Conservation (phyloP, 2,329 filamentous ascomycete species). For the Calonectria crousiana region DNA sequence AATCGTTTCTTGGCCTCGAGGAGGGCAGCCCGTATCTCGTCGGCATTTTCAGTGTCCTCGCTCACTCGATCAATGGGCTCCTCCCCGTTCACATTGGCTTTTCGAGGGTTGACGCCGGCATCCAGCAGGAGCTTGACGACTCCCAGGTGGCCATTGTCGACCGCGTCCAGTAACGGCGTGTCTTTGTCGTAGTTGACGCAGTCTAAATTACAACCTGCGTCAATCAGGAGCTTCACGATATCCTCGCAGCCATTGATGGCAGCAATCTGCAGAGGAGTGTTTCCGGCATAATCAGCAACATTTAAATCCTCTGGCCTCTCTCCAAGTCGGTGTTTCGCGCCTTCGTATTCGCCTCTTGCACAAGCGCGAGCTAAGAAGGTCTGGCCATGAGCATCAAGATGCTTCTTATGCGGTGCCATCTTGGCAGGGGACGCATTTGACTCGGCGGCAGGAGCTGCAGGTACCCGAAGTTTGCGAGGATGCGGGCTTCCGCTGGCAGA, state of each 20-base stretch:
- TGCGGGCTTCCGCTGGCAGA: constrained; percentile 71
- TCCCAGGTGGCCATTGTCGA: constrained; percentile 92
- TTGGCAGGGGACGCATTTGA: constrained; percentile 75
- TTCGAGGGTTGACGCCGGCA: constrained; percentile 90
- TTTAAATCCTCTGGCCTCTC: constrained; percentile 91
- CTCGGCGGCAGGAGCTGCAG: constrained; percentile 68
- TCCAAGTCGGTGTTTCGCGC: constrained; percentile 78
- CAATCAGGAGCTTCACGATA: constrained; percentile 88
- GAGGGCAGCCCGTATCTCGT: constrained; percentile 80
- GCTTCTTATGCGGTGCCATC: constrained; percentile 82
- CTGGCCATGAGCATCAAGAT: constrained; percentile 91
- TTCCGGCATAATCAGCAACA: constrained; percentile 92
- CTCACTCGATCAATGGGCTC: constrained; percentile 89
- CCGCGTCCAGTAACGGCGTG: constrained; percentile 93
- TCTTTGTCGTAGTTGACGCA: constrained; percentile 86
- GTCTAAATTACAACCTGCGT: constrained; percentile 86
- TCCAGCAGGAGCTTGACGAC: constrained; percentile 88
- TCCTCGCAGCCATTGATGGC: constrained; percentile 87
- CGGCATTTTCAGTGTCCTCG: constrained; percentile 80
- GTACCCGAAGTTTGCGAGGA: constrained; percentile 67
- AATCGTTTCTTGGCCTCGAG: constrained; percentile 69
- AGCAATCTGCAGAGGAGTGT: constrained; percentile 94
- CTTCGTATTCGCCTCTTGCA: constrained; percentile 84
- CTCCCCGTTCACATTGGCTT: constrained; percentile 91
- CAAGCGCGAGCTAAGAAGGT: constrained; percentile 92